Base-by-base conservation (phyloP, 768 basidiomycete genomes). In the Coprinopsis sp. region DNA sequence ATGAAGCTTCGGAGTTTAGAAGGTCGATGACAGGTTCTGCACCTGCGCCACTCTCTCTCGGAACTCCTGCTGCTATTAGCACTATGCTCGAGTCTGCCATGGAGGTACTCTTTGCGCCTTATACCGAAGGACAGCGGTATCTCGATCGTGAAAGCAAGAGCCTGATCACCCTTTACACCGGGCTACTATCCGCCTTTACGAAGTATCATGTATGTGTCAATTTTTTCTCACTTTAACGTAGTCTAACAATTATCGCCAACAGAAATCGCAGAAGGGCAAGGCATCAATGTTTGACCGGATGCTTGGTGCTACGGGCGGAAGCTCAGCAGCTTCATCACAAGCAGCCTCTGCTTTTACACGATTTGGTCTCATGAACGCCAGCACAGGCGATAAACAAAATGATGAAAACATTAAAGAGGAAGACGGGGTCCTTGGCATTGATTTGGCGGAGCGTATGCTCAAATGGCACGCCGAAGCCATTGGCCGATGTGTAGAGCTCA, bases 381-480 rank as follows among this genome's bases (percentile, higher is more conserved):
- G 71, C 23, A 71, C 59, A 39, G 67, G 72, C 38, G 81, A 82
- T 22, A 74, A 71, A 50, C 51, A 67, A 13, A 68, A 62, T 14
- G 92, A 92, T 54, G 91, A 92, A 44, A 81, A 81, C 14, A 57
- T 82, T 5, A 75, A 74, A 31, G 87, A 91, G 44, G 85, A 87
- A 51, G 95, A 98, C 58, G 95, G 95, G 10, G 55, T 81, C 25
- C 67, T 97, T 28, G 83, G 70, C 37, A 67, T 96, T 2, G 79
- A 82, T 31, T 69, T 81, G 8, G 89, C 92, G 2, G 92, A 95
- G 69, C 84, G 77, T 56, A 93, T 98, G 83, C 69, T 98, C 13
- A 90, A 83, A 63, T 97, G 95, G 93, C 96, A 99, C 64, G 95
- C 96, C 2, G 96, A 99, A 62, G 91, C 93, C 4, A 84, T 96